Conservation (phyloP, 2,329 filamentous ascomycete species). For the Talaromyces sp. region DNA sequence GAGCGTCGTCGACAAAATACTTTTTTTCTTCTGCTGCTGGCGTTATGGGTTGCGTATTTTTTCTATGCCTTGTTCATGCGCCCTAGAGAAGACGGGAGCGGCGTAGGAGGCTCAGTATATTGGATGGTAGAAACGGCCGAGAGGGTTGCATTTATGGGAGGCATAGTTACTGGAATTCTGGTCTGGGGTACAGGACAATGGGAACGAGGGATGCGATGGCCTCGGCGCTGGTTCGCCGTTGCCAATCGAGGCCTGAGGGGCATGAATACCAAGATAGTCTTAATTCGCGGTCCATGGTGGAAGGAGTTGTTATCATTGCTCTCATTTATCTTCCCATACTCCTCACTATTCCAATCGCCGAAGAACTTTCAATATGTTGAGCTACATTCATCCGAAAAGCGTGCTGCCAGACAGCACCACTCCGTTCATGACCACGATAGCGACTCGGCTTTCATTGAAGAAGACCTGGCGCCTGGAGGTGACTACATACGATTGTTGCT, state of each 20-base stretch:
- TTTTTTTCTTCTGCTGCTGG: constrained; percentile 79
- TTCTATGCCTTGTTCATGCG: constrained; percentile 87
- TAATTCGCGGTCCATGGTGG: constrained; percentile 79
- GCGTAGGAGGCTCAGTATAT: constrained; percentile 89
- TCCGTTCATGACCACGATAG: constrained; percentile 57
- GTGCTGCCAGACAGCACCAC: constrained; percentile 35
- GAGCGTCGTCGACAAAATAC: constrained; percentile 86
- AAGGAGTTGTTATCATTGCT: constrained; percentile 69
- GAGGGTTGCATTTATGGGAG: constrained; percentile 87
- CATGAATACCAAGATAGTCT: constrained; percentile 95
- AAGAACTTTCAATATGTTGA: constrained; percentile 77
- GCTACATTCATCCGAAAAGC: constrained; percentile 44
- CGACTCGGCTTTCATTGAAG: constrained; percentile 65
- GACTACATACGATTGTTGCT: constrained; percentile 89
- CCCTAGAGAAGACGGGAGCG: constrained; percentile 90
- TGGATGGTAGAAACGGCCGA: constrained; percentile 90
- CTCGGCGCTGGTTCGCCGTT: constrained; percentile 80
- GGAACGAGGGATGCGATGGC: constrained; percentile 93
- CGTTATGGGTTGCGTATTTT: constrained; percentile 78
- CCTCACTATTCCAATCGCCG: constrained; percentile 62
- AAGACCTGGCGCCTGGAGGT: constrained; percentile 84
- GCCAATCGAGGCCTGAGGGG: constrained; percentile 84
- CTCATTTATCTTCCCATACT: constrained; percentile 74
- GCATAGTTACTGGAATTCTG: constrained; percentile 78
- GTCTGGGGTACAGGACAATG: constrained; percentile 96